Evolutionary conservation across 495 filamentous ascomycete genomes (phyloP), one percentile per base, ranked within the genome.

Genomic region (Staphylotrichum tortipilum): DNA sequence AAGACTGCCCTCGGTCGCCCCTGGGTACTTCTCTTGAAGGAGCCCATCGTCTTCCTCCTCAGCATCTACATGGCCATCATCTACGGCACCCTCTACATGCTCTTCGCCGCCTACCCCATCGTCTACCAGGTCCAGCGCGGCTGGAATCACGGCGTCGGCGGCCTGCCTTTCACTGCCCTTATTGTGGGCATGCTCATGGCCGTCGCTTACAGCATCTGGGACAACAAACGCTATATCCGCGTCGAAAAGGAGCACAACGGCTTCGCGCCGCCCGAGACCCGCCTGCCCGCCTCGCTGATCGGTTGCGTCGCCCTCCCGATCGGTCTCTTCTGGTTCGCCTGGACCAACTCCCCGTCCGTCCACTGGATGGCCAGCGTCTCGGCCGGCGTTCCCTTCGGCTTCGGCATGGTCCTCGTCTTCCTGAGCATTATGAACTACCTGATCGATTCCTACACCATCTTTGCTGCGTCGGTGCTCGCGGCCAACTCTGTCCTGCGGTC

Each of bases 61-160:
- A 89, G 85, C 56, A 68, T 88, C 8, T 86, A 89, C 57, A 61
- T 85, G 22, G 85, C 88, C 18, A 77, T 95, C 45, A 63, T 95
- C 31, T 77, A 95, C 53, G 91, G 88, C 24, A 87, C 89, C 9
- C 67, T 95, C 1, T 95, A 96, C 62, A 75, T 95, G 30, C 85
- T 92, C 62, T 94, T 96, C 61, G 86, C 85, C 24, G 88, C 89
- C 3, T 94, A 92, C 65, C 81, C 87, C 34, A 72, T 94, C 47
- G 83, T 94, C 30, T 96, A 88, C 66, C 61, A 78, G 44, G 65
- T 78, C 19, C 71, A 83, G 17, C 83, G 92, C 53, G 79, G 78
- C 15, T 84, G 94, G 68, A 73, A 70, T 4, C 69, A 84, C 3
- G 87, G 83, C 61, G 78, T 88, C 55, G 76, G 79, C 3, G 90